Base-by-base conservation (phyloP, 2,329 filamentous ascomycete species). In the Curvularia verruculosa region DNA sequence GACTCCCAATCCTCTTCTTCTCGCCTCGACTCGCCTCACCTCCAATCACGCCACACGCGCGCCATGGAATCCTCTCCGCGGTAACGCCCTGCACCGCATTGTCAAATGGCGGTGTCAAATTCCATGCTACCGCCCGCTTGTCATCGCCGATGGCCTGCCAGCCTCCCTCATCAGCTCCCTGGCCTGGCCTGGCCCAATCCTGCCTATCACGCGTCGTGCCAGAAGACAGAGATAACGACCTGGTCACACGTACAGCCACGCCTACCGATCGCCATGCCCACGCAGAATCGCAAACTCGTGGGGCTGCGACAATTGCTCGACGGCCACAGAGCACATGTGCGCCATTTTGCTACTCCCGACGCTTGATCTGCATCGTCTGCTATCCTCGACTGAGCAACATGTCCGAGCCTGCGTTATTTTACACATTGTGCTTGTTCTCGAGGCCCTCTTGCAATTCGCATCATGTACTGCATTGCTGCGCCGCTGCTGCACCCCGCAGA, bases 231-330 rank as follows among this genome's bases (percentile, higher is more conserved):
- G 55, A 58, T 58, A 54, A 58, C 51, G 28, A 49, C 10, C 19
- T 54, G 55, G 51, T 58, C 55, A 58, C 51, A 52, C 55, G 45
- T 46, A 29, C 46, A 56, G 58, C 47, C 55, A 47, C 44, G 43
- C 52, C 47, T 19, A 58, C 56, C 47, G 39, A 58, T 58, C 51
- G 50, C 48, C 54, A 36, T 45, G 19, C 31, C 41, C 51, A 21
- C 48, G 37, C 52, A 26, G 24, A 15, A 19, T 23, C 4, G 56
- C 41, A 51, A 63, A 64, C 61, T 50, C 52, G 61, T 60, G 61
- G 61, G 61, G 59, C 15, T n/a, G 5, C 8, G 15, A 36, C 3
- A 15, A 4, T 34, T 13, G 31, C 31, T 34, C 13, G 31, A n/a
- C 31, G 3, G 31, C 13, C 2, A 34, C 31, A 5, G 34, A n/a